Conservation (phyloP, 768 basidiomycete genomes). For the Xanthoconium purpureum region DNA sequence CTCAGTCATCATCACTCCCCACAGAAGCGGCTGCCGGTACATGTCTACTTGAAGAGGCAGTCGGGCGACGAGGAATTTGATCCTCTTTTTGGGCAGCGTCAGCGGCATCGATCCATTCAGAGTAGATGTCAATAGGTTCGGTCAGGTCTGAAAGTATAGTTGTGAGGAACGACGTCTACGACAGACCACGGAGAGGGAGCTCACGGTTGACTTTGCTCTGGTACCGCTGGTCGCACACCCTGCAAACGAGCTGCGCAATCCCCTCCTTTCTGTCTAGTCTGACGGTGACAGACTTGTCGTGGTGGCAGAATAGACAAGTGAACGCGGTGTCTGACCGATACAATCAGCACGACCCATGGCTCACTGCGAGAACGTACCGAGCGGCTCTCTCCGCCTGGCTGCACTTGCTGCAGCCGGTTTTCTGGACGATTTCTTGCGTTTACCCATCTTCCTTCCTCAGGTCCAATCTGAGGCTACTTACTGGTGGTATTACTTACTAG, state of each 20-base stretch:
- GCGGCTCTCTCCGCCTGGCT: slow-evolving; percentile 62
- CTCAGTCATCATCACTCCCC: slow-evolving; percentile 47
- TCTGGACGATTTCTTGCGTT: slow-evolving; percentile 86
- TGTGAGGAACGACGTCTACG: slow-evolving; percentile 11
- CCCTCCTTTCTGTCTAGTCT: slow-evolving; percentile 84
- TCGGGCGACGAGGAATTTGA: slow-evolving; percentile 48
- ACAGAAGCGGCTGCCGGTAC: slow-evolving; percentile 34
- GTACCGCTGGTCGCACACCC: slow-evolving; percentile 82
- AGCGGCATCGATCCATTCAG: slow-evolving; percentile 88
- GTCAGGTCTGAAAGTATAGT: slow-evolving; percentile 64
- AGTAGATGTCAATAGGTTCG: slow-evolving; percentile 86
- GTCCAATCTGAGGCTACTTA: not conserved
- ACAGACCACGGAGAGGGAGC: slow-evolving; percentile 22
- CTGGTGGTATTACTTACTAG: not conserved
- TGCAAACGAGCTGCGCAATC: slow-evolving; percentile 74
- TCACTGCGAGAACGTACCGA: slow-evolving; percentile 46
- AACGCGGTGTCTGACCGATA: slow-evolving; percentile 65
- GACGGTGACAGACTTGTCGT: slow-evolving; percentile 85
- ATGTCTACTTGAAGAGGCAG: slow-evolving; percentile 48
- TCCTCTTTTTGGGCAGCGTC: slow-evolving; percentile 75
- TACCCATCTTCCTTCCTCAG: slow-evolving; percentile 56
- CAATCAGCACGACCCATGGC: slow-evolving; percentile 2
- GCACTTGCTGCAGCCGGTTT: slow-evolving; percentile 68
- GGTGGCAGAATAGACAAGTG: slow-evolving; percentile 86
- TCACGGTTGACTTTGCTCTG: slow-evolving; percentile 85